These are phyloP conservation scores for Cryoendolithus antarcticus DNA, from an alignment of 2,329 filamentous ascomycete species.

Conservation along the genomic window DNA sequence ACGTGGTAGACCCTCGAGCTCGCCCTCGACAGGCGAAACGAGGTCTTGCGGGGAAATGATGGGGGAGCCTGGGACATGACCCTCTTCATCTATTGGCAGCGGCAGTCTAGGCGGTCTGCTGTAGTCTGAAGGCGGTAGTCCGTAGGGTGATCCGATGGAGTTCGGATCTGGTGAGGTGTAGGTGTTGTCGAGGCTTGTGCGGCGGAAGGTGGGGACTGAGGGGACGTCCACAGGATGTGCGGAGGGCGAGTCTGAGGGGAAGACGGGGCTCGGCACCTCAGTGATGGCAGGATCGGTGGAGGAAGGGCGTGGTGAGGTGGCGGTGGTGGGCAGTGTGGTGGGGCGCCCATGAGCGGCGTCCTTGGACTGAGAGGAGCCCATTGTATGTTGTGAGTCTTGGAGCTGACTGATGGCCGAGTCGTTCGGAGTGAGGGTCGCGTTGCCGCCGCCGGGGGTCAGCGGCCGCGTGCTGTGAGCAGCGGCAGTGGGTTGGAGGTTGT, in stretches of 20 bases:
- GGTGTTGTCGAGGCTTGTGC: conserved; percentile 7
- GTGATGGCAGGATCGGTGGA: conserved; percentile 5
- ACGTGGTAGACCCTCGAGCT: conserved; percentile 38
- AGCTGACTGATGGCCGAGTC: conserved; percentile 4
- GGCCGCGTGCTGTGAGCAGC: conserved; percentile 13
- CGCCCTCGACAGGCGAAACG: conserved; percentile 33
- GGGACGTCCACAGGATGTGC: conserved; percentile 5
- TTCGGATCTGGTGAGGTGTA: conserved; percentile 10
- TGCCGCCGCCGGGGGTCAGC: conserved; percentile 13
- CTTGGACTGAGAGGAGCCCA: conserved; percentile 4
- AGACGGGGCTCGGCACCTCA: conserved; percentile 3
- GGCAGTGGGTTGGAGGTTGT: conserved; percentile 5
- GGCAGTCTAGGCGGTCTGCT: conserved; percentile 75
- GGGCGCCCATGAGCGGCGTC: background rate
- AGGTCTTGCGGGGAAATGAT: conserved; percentile 62
- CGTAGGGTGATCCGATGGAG: conserved; percentile 21
- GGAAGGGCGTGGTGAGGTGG: conserved; percentile 3
- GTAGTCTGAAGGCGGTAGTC: conserved; percentile 31
- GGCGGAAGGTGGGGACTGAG: background rate
- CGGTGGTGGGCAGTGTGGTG: background rate
- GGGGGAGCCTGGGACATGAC: conserved; percentile 79
- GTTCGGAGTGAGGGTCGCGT: background rate
- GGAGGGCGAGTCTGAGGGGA: conserved; percentile 1
- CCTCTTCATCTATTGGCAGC: conserved; percentile 84
- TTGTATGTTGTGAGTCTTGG: conserved; percentile 3